Conservation (phyloP, 441 rosid genomes). For the Brassica balearica region DNA sequence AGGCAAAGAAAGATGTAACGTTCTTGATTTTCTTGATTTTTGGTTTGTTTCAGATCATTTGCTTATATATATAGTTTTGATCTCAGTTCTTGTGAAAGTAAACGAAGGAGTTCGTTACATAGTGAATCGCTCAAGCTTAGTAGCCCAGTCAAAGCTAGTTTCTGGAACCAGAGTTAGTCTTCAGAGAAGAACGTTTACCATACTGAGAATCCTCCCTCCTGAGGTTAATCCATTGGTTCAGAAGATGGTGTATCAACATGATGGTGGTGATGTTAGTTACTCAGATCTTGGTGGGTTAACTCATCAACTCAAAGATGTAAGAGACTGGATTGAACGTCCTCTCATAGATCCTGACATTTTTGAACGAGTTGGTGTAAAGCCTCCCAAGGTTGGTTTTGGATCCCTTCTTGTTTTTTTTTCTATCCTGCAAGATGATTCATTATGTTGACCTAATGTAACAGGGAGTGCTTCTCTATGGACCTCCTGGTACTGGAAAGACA, state of each 20-base stretch:
- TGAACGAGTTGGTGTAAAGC: conserved; percentile 2
- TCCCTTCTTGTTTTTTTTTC: not conserved
- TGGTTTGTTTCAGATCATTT: not conserved
- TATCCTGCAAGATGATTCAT: not conserved
- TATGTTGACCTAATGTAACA: conserved; percentile 1
- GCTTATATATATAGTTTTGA: not conserved
- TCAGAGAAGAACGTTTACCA: not conserved
- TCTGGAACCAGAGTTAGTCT: conserved; percentile 7
- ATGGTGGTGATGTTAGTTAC: not conserved
- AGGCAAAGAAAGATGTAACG: conserved; percentile 7
- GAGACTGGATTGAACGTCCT: conserved; percentile 12
- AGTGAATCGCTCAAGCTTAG: not conserved
- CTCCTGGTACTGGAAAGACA: conserved; percentile 5
- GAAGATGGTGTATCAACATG: not conserved
- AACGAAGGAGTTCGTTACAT: not conserved
- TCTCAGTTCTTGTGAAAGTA: not conserved
- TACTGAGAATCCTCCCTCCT: not conserved
- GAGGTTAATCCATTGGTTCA: not conserved
- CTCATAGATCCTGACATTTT: not conserved
- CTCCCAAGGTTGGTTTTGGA: conserved; percentile 1
- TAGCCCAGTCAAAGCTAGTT: not conserved
- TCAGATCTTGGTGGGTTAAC: not conserved
- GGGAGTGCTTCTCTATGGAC: conserved; percentile 8
- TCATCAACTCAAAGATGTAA: not conserved
- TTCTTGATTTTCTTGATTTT: conserved; percentile 2